Conservation (phyloP, 192 early-diverging fungal genomes). For the Coemansia sp. region DNA sequence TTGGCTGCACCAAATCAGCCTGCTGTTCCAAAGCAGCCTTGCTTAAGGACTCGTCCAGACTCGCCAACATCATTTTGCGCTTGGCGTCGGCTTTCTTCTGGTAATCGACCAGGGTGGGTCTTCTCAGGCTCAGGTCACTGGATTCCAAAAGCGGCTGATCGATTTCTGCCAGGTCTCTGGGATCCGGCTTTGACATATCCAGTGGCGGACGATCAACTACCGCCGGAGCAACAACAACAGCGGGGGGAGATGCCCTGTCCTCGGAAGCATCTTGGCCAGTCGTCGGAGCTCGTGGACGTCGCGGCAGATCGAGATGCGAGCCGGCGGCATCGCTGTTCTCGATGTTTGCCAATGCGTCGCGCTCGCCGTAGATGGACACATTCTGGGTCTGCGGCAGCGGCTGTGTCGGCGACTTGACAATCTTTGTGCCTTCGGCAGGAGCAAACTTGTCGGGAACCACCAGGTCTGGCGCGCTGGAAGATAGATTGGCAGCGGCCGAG, state of each 20-base stretch:
- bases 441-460: constrained; percentile 21
- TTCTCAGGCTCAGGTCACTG: constrained; percentile 10
- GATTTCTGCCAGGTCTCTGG: constrained; percentile 4
- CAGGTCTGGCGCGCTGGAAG: constrained; percentile 14
- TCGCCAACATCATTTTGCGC: constrained; percentile 20
- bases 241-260: neutral
- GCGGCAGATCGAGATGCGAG: neutral
- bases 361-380: constrained; percentile 26
- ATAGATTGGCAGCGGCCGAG: neutral
- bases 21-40: neutral
- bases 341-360: neutral
- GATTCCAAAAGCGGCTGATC: constrained; percentile 14
- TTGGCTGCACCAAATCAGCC: neutral
- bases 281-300: neutral
- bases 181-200: neutral
- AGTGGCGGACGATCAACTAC: neutral
- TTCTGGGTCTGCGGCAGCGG: constrained; percentile 1
- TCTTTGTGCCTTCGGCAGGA: constrained; percentile 4
- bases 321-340: neutral
- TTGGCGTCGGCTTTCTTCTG: constrained; percentile 25
- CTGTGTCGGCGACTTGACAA: constrained; percentile 5
- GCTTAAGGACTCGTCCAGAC: neutral
- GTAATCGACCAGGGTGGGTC: constrained; percentile 5
- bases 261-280: neutral
- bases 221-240: neutral